Evolutionary conservation across 176 grass and related monocot genomes (phyloP), one percentile per base, ranked within the genome.

Genomic region (Zoysia pacifica): DNA sequence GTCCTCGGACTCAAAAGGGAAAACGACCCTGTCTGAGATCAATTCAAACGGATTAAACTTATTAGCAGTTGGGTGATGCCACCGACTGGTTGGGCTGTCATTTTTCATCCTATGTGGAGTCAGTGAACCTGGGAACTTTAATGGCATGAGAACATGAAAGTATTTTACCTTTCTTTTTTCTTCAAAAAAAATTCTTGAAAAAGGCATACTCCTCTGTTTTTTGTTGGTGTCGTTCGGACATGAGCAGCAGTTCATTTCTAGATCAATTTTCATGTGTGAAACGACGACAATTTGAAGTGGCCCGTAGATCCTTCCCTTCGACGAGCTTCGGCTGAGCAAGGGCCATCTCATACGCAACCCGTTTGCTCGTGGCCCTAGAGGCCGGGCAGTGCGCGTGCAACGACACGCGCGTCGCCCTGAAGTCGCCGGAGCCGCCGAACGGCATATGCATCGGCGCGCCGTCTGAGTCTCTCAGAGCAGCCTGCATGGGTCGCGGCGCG

Each of bases 51-150:
- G 28, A 43, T 61, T 42, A 13, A 45, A 28, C 7, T 12, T 28
- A 28, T 0, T 28, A 16, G 38, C 1, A 69, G 61, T 47, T 40
- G 39, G 69, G 18, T 79, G 15, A 48, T 61, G 55, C 61, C 52
- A 74, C 81, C 86, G 56, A 48, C 69, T 43, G 62, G 81, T 83
- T 88, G 81, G 75, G 45, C 44, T 73, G 75, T 83, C 86, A 83
- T 61, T 74, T 83, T 87, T 73, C 74, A 45, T 44, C 80, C 11
- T 49, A 16, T 46, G 73, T 73, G 59, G 53, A 68, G 86, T 73
- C 80, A 67, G 20, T 73, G 74, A 28, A 28, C 28, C 28, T 28
- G 28, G 28, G 28, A 28, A 28, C 28, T 28, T 28, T 28, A 28
- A 28, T 28, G 28, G 28, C 28, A 28, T 28, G 28, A 28, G 28